Percentiles rank a stretch among this genome's conserved stretches.
Evolutionary conservation across 352 stramenopile species (phyloP).

Genomic region (Phytopythium sindhum): DNA sequence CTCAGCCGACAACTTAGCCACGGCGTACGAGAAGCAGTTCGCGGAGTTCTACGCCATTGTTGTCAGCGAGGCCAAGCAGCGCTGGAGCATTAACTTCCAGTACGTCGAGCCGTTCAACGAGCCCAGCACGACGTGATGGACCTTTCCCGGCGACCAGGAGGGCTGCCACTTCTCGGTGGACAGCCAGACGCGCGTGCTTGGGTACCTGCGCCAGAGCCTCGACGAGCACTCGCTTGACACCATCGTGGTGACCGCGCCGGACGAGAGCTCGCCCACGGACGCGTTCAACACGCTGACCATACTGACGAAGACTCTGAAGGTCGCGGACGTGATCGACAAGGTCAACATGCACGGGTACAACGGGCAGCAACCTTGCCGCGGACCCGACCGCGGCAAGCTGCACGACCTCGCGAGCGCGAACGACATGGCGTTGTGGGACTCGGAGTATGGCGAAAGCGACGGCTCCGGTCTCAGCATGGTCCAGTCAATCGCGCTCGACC

Average conservation of each 20-base stretch:
- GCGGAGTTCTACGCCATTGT: slow-evolving; percentile 43
- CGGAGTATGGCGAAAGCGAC: slow-evolving; percentile 54
- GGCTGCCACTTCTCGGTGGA: slow-evolving; percentile 46
- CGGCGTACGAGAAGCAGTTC: slow-evolving; percentile 45
- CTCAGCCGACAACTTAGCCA: slow-evolving; percentile 43
- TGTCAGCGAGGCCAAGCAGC: slow-evolving; percentile 35
- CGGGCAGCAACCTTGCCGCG: slow-evolving; percentile 37
- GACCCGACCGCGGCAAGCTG: slow-evolving; percentile 29
- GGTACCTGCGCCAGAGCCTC: slow-evolving; percentile 33
- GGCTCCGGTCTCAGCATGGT: slow-evolving; percentile 39
- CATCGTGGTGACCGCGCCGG: slow-evolving; percentile 35
- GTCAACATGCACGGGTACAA: slow-evolving; percentile 64
- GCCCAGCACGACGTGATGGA: slow-evolving; percentile 48
- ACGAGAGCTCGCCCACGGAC: slow-evolving; percentile 49
- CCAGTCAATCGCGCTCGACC: slow-evolving; percentile 44
- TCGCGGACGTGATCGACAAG: slow-evolving; percentile 36
- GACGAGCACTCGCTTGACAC: slow-evolving; percentile 23
- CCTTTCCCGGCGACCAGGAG: slow-evolving; percentile 42
- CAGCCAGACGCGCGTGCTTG: slow-evolving; percentile 38
- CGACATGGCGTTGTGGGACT: slow-evolving; percentile 52
- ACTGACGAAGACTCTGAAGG: slow-evolving; percentile 17
- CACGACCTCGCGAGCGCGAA: slow-evolving; percentile 22
- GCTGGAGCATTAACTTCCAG: slow-evolving; percentile 43
- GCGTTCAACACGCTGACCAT: slow-evolving; percentile 29
- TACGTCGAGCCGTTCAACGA: slow-evolving; percentile 65